phyloP scores from a whole-genome alignment of 1,284 basidiomycete genomes.

The Neotropicomus parvogracilis region DNA sequence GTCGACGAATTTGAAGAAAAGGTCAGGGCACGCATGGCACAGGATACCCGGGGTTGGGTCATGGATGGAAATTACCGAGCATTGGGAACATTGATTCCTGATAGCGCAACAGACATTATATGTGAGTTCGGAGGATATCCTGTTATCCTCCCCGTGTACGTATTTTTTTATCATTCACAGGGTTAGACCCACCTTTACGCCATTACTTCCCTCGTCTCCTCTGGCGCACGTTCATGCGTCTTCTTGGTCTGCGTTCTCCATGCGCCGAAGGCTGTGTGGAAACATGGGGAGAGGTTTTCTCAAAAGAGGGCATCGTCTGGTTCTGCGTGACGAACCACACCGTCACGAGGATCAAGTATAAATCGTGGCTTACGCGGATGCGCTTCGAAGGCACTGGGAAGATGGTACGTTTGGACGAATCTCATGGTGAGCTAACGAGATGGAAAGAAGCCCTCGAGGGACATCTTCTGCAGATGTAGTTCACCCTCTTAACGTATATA shows the following conservation, averaged over 20 bases:
- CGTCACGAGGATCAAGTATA: constrained; percentile 23
- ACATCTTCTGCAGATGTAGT: constrained; percentile 11
- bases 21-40: constrained; percentile 31
- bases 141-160: background rate
- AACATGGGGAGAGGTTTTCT: constrained; percentile 41
- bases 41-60: constrained; percentile 43
- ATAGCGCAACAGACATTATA: constrained; percentile 53
- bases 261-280: constrained; percentile 58
- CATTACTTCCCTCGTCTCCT: constrained; percentile 57
- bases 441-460: constrained; percentile 26
- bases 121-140: constrained; percentile 40
- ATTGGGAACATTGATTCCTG: constrained; percentile 34
- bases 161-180: constrained; percentile 30
- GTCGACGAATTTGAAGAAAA: constrained; percentile 38
- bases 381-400: constrained; percentile 31
- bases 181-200: constrained; percentile 60
- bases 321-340: constrained; percentile 51
- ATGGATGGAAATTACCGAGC: constrained; percentile 45
- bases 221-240: constrained; percentile 48
- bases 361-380: constrained; percentile 28
- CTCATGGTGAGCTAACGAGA: constrained; percentile 31
- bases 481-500: background rate
- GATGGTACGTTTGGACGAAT: constrained; percentile 46
- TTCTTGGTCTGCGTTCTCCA: constrained; percentile 37
- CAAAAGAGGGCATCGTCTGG: constrained; percentile 54